Evolutionary conservation across 257 asterid genomes (phyloP), one percentile per base, ranked within the genome.

Genomic region (Nyctanthes arbortristis): DNA sequence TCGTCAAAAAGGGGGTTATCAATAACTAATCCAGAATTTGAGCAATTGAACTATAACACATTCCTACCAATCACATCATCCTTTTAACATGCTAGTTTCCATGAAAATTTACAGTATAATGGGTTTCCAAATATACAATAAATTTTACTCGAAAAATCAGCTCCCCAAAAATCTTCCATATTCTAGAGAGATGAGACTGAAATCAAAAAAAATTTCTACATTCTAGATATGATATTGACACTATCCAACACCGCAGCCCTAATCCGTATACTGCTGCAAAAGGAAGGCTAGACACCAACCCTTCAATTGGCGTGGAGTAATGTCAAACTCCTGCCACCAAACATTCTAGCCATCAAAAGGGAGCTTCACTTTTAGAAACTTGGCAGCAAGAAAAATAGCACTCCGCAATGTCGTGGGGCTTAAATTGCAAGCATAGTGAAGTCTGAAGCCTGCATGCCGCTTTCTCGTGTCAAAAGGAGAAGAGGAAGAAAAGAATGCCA

Each of bases 321-420:
- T 97, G 77, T 91, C 97, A 81, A 94, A 89, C 87, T 94, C 99
- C 82, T 91, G 99, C 99, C 99, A 91, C 99, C 99, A 94, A 80
- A 86, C 90, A 85, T 89, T 91, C 82, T 91, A 96, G 6, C 93
- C 90, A 45, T 94, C 99, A 76, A 87, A 77, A 60, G 99, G 97
- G 80, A 94, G 97, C 92, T 89, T 94, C 66, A 94, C 97, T 89
- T 89, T 91, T 63, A 94, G 97, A 75, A 94, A 94, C 92, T 94
- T 91, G 82, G 98, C 97, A 76, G 99, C 99, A 60, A 94, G 97
- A 73, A 94, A 94, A 79, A 94, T 94, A 64, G 99, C 97, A 79
- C 99, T 97, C 99, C 75, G 99, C 99, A 73, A 94, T 88, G 85
- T 94, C 97, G 67, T 94, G 98, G 68, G 97, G 99, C 93, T 89